These are phyloP conservation scores for Monotropa hypopitys DNA, from an alignment of 179 eudicot species.

Conservation along the genomic window DNA sequence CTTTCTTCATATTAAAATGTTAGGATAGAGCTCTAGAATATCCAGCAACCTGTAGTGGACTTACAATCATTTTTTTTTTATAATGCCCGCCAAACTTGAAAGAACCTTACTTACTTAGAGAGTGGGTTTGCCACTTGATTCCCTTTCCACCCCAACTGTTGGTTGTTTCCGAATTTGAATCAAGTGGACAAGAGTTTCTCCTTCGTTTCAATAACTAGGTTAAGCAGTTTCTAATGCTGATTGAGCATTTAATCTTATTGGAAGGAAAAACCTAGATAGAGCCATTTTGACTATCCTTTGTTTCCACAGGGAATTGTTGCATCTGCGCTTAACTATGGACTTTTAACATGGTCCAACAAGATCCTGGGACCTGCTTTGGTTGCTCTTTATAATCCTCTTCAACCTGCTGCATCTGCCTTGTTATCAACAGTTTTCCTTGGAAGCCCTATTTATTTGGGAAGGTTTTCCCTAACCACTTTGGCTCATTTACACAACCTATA, in stretches of 20 bases:
- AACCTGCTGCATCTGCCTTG: conserved; percentile 91
- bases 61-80: too few species aligned
- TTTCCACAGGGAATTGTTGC: conserved; percentile 68
- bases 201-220: neutral
- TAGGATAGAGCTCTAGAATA: neutral
- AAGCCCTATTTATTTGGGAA: conserved; percentile 89
- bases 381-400: conserved; percentile 91
- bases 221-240: neutral
- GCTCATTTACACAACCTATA: too few species aligned
- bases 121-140: neutral
- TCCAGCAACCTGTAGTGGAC: neutral
- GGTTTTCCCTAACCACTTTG: conserved; percentile 30
- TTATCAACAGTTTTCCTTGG: conserved; percentile 79
- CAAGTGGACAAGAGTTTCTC: neutral
- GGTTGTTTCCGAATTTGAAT: neutral
- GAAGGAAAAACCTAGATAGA: neutral
- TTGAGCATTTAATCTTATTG: neutral
- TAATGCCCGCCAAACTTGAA: neutral
- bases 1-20: neutral
- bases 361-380: conserved; percentile 87
- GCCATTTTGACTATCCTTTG: neutral
- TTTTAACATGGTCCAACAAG: conserved; percentile 89
- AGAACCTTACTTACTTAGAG: neutral
- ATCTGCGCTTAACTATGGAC: conserved; percentile 88
- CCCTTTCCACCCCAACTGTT: neutral